Percentiles rank a stretch among this genome's conserved stretches.
These are phyloP conservation scores for Aspergillus sp. DNA, from an alignment of 2,329 filamentous ascomycete species.

Conservation along the genomic window DNA sequence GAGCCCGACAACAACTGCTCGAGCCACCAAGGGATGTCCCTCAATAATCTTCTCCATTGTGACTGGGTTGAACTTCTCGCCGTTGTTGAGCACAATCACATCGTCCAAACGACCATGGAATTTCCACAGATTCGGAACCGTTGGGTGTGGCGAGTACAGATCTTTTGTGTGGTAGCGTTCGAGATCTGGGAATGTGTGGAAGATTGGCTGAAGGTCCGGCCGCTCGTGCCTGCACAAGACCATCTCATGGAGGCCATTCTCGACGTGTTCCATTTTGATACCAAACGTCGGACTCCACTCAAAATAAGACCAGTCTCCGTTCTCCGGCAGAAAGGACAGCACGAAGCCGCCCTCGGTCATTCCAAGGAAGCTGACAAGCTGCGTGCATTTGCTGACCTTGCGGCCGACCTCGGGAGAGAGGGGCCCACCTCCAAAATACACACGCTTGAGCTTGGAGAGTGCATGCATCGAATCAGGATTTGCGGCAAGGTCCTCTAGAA, in stretches of 20 bases:
- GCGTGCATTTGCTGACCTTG: neutral
- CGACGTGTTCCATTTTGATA: slow-evolving; percentile 21
- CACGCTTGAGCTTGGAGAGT: slow-evolving; percentile 6
- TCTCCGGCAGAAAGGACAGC: slow-evolving; percentile 5
- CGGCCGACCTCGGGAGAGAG: slow-evolving; percentile 7
- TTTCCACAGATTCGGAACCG: slow-evolving; percentile 29
- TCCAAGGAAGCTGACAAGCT: slow-evolving; percentile 7
- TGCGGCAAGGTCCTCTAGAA: slow-evolving; percentile 13
- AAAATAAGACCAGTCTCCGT: slow-evolving; percentile 25
- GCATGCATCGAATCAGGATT: slow-evolving; percentile 5
- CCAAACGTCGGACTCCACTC: slow-evolving; percentile 25
- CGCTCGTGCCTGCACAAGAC: slow-evolving; percentile 11
- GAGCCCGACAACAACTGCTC: slow-evolving; percentile 30
- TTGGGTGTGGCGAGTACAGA: slow-evolving; percentile 33
- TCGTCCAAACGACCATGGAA: slow-evolving; percentile 30
- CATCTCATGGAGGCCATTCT: slow-evolving; percentile 18
- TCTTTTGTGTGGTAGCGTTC: slow-evolving; percentile 34
- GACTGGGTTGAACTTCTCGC: slow-evolving; percentile 40
- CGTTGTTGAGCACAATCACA: slow-evolving; percentile 39
- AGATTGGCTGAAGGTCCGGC: slow-evolving; percentile 18
- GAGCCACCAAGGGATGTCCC: slow-evolving; percentile 25
- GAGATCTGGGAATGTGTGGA: slow-evolving; percentile 30
- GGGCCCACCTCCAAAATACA: slow-evolving; percentile 12
- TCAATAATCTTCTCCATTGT: slow-evolving; percentile 33
- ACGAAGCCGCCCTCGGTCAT: slow-evolving; percentile 11